Evolutionary conservation across 768 basidiomycete genomes (phyloP).

Genomic region (Lentinula lateritia): DNA sequence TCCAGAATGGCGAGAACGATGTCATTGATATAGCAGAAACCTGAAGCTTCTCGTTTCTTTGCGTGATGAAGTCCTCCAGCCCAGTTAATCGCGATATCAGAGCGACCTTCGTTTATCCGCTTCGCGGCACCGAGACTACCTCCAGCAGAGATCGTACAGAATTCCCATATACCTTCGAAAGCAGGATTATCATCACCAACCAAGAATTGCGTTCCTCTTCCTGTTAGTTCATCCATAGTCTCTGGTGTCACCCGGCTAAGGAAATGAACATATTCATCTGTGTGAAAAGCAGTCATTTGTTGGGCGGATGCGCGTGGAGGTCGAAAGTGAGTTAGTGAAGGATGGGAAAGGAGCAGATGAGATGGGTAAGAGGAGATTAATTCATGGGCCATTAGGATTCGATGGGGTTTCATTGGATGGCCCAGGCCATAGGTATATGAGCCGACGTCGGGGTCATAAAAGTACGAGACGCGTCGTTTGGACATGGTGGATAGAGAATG

Average conservation of each 20-base stretch:
- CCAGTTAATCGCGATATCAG: conserved; percentile 63
- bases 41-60: conserved; percentile 97
- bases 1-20: conserved; percentile 94
- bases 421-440: conserved; percentile 78
- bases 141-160: conserved; percentile 94
- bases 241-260: conserved; percentile 86
- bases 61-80: conserved; percentile 98
- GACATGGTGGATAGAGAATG: conserved; percentile 39
- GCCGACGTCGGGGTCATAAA: conserved; percentile 57
- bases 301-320: conserved; percentile 67
- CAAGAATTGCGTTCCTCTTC: conserved; percentile 66
- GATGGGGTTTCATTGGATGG: conserved; percentile 95
- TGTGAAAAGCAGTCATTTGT: conserved; percentile 91
- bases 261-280: conserved; percentile 97
- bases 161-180: conserved; percentile 95
- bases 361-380: conserved; percentile 75
- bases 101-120: conserved; percentile 68
- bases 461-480: conserved; percentile 72
- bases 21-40: conserved; percentile 99
- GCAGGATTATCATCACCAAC: conserved; percentile 91
- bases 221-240: conserved; percentile 80
- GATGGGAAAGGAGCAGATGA: neutral
- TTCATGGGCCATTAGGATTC: conserved; percentile 92
- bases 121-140: conserved; percentile 87
- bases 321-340: conserved; percentile 17